These are phyloP conservation scores for Diaporthe amygdali DNA, from an alignment of 2,329 filamentous ascomycete species.

Conservation along the genomic window DNA sequence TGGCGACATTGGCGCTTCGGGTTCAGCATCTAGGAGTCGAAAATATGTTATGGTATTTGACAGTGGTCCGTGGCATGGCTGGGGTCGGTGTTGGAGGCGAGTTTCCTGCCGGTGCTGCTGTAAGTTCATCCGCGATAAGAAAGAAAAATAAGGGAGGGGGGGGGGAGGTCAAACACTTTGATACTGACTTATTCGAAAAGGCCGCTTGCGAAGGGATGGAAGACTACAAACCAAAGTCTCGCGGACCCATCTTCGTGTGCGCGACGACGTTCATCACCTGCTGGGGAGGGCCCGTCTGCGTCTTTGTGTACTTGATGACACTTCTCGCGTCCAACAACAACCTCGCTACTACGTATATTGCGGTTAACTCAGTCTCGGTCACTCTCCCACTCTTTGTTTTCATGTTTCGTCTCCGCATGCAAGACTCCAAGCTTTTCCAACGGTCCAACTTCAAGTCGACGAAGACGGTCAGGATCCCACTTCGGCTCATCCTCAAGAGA, in stretches of 20 bases:
- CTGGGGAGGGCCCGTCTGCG: conserved; percentile 36
- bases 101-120: conserved; percentile 42
- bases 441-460: conserved; percentile 36
- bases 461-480: conserved; percentile 30
- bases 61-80: conserved; percentile 40
- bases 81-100: conserved; percentile 44
- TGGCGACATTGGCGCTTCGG: conserved; percentile 43
- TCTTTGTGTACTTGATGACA: conserved; percentile 41
- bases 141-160: too few relatives aligned
- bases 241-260: conserved; percentile 40
- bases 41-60: conserved; percentile 44
- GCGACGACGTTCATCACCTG: conserved; percentile 43
- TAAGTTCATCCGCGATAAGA: neutral
- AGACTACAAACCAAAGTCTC: conserved; percentile 28
- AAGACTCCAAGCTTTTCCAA: conserved; percentile 38
- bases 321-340: conserved; percentile 41
- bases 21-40: conserved; percentile 29
- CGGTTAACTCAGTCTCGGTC: conserved; percentile 39
- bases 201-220: conserved; percentile 41
- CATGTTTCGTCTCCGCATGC: conserved; percentile 39
- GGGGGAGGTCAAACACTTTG: too few relatives aligned
- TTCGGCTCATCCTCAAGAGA: conserved; percentile 43
- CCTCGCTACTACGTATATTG: conserved; percentile 32
- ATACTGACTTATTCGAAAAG: neutral
- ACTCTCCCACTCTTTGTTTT: conserved; percentile 38